phyloP scores from a whole-genome alignment of 768 basidiomycete species.

The Mycena capillaripes region DNA sequence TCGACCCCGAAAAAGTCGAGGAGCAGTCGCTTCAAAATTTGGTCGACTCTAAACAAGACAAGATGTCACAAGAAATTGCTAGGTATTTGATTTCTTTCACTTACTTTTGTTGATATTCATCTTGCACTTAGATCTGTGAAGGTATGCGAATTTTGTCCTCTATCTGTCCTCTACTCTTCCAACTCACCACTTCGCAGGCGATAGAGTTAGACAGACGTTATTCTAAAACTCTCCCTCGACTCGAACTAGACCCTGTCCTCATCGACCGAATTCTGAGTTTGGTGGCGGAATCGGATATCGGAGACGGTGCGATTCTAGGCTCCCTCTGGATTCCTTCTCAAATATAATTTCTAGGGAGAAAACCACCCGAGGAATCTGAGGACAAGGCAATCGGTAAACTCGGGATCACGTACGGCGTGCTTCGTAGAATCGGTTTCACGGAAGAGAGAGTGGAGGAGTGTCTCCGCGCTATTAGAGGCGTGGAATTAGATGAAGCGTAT shows the following conservation, averaged over 20 bases:
- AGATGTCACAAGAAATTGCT: slow-evolving; percentile 87
- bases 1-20: slow-evolving; percentile 57
- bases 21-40: slow-evolving; percentile 76
- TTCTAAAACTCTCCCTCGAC: slow-evolving; percentile 69
- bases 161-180: not conserved
- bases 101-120: not conserved
- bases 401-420: slow-evolving; percentile 84
- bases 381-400: slow-evolving; percentile 82
- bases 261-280: slow-evolving; percentile 73
- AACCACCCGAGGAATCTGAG: slow-evolving; percentile 66
- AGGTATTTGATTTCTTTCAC: slow-evolving; percentile 40
- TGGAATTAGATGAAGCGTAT: slow-evolving; percentile 89
- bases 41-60: slow-evolving; percentile 85
- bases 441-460: slow-evolving; percentile 81
- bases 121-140: slow-evolving; percentile 64
- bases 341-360: slow-evolving; percentile 45
- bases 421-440: slow-evolving; percentile 83
- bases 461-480: slow-evolving; percentile 69
- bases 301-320: slow-evolving; percentile 44
- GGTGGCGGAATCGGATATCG: slow-evolving; percentile 51
- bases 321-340: not conserved
- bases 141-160: slow-evolving; percentile 54
- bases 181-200: slow-evolving; percentile 61
- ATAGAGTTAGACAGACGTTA: slow-evolving; percentile 87
- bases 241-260: slow-evolving; percentile 74